Evolutionary conservation across 176 grass and related monocot species (phyloP).

Genomic region (Oryza glumipatula): DNA sequence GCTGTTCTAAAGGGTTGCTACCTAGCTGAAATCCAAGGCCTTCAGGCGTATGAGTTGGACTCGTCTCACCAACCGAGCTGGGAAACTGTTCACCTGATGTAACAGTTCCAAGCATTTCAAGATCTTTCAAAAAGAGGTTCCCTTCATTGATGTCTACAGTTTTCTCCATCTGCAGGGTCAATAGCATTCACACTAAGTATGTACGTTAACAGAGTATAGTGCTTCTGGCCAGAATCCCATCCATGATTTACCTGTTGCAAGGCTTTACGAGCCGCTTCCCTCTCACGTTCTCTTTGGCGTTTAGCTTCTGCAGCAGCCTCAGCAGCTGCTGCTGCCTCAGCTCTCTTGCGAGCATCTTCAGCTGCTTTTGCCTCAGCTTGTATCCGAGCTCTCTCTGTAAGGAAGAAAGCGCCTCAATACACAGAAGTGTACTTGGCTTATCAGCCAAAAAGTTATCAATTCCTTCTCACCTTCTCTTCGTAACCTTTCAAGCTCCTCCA

Average conservation of each 20-base stretch:
- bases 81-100: constrained; percentile 64
- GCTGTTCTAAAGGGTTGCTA: constrained; percentile 79
- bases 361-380: constrained; percentile 95
- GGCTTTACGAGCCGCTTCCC: constrained; percentile 96
- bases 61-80: constrained; percentile 70
- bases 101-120: constrained; percentile 81
- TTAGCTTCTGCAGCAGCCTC: constrained; percentile 82
- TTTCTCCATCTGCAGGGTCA: constrained; percentile 88
- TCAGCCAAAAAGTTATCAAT: constrained; percentile 28
- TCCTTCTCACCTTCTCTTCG: constrained; percentile 78
- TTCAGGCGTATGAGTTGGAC: constrained; percentile 67
- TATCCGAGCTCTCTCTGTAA: constrained; percentile 82
- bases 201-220: constrained; percentile 19
- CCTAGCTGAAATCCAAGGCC: constrained; percentile 78
- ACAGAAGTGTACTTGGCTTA: constrained; percentile 12
- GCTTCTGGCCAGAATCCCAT: constrained; percentile 1
- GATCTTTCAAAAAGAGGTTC: constrained; percentile 80
- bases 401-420: constrained; percentile 30
- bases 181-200: constrained; percentile 22
- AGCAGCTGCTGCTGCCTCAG: constrained; percentile 70
- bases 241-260: constrained; percentile 72
- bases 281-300: constrained; percentile 82
- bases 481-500: constrained; percentile 88
- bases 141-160: constrained; percentile 94
- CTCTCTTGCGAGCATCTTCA: constrained; percentile 75